Base-by-base conservation (phyloP, 75 land plant genomes). In the Cryptomeria japonica region DNA sequence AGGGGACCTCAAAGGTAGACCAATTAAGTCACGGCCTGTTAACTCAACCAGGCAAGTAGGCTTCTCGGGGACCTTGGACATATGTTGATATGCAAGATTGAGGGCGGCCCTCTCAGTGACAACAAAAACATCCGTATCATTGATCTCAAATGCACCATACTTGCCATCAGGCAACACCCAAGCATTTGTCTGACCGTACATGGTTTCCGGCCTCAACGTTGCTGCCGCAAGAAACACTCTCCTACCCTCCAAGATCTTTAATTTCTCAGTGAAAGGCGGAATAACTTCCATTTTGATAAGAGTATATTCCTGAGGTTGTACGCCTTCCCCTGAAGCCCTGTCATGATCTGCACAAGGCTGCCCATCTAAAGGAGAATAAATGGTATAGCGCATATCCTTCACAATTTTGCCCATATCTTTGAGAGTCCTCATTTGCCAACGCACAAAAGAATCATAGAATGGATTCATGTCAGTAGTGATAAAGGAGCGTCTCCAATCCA, bases 291-390 rank as follows among this genome's bases (percentile, higher is more conserved):
- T 95, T 87, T 97, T 97, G 18, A 97, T 95, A 13, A 97, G 92
- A 39, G 95, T 93, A 8, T 44, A 44, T 44, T 44, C 47, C 47
- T 44, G 47, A 44, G 47, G 47, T 44, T 6, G 47, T 44, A 95
- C 99, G 44, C 99, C 99, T 90, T 97, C 99, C 49, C 99, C 96
- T 14, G 96, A 89, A 31, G 99, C 96, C 88, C 99, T 90, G 84
- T 97, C 99, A 86, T 97, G 99, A 87, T 97, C 98, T 14, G 98
- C 99, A 89, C 99, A 97, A 1, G 99, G 97, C 89, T 97, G 97
- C 7, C 95, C 95, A 93, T 97, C 99, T 77, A 93, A 80, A 6
- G 96, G 98, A 87, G 99, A 97, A 87, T 91, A 97, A n/a, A 92
- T 88, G 10, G 91, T 88, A 77, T 77, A 77, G 55, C 98, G 90